Conservation (phyloP, 768 basidiomycete genomes). For the Trichaptum fuscoviolaceum region DNA sequence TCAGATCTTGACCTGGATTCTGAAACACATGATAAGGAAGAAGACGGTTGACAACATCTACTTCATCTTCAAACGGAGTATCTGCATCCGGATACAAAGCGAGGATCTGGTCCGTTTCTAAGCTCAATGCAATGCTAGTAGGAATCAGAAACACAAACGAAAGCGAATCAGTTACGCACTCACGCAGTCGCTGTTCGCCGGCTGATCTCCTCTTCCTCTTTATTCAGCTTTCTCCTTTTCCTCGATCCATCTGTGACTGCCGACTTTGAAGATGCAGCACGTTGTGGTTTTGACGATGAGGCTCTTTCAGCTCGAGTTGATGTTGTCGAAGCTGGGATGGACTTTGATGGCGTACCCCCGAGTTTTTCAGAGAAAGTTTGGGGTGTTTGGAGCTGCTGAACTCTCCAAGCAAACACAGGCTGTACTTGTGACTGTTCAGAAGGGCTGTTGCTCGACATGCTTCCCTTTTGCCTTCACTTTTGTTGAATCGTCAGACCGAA, state of each 20-base stretch:
- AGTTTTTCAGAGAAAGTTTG: background rate
- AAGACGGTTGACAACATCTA: slow-evolving; percentile 64
- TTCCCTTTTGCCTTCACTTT: background rate
- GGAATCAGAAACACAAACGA: background rate
- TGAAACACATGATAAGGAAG: slow-evolving; percentile 79
- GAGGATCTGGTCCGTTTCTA: slow-evolving; percentile 58
- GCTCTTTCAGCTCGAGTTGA: background rate
- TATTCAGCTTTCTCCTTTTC: background rate
- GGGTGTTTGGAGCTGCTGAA: background rate
- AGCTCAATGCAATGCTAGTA: slow-evolving; percentile 47
- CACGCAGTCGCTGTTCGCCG: background rate
- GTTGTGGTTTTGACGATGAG: background rate
- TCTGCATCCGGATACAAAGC: slow-evolving; percentile 64
- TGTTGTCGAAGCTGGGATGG: background rate
- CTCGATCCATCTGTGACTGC: background rate
- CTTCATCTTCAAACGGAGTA: slow-evolving; percentile 55
- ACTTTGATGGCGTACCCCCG: background rate
- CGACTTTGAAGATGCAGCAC: background rate
- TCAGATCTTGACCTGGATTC: slow-evolving; percentile 64
- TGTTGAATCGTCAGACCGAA: background rate
- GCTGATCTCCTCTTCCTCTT: background rate
- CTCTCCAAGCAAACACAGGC: background rate
- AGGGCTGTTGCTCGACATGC: background rate
- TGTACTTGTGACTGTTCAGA: background rate
- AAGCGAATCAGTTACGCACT: background rate